Evolutionary conservation across 2,329 filamentous ascomycete genomes (phyloP).

Genomic region (Sporothrix pseudoabietina): DNA sequence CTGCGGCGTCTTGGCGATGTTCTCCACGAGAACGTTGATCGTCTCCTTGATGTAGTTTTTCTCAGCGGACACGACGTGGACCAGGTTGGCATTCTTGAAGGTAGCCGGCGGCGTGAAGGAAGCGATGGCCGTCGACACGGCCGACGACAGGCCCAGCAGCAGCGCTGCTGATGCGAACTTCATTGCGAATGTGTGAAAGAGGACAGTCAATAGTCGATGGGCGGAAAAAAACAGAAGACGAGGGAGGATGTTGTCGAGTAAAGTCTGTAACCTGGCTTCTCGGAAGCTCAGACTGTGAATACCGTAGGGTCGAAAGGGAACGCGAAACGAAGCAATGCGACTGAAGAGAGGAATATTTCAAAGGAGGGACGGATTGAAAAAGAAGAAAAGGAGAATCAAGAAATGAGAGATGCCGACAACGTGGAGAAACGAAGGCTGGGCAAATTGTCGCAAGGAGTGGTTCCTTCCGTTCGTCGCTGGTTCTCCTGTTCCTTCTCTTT

Average conservation of each 20-base stretch:
- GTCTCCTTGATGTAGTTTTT: slow-evolving; percentile 89
- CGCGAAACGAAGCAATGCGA: neutral
- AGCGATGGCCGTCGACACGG: slow-evolving; percentile 48
- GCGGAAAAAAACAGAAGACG: slow-evolving; percentile 15
- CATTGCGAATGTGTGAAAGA: slow-evolving; percentile 43
- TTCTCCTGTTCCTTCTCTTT: neutral
- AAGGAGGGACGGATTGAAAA: slow-evolving; percentile 17
- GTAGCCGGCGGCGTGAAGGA: slow-evolving; percentile 83
- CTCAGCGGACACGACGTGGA: slow-evolving; percentile 87
- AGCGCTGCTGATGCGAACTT: slow-evolving; percentile 53
- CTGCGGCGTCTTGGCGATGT: slow-evolving; percentile 75
- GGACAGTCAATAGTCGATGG: slow-evolving; percentile 4
- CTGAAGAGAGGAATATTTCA: neutral
- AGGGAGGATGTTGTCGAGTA: slow-evolving; percentile 30
- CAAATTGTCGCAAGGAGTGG: slow-evolving; percentile 9
- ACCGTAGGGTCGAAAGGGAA: neutral
- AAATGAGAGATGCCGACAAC: slow-evolving; percentile 14
- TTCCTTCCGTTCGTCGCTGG: neutral
- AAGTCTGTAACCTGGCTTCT: slow-evolving; percentile 34
- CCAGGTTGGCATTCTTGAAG: slow-evolving; percentile 91
- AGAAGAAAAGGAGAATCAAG: neutral
- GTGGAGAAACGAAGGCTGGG: neutral
- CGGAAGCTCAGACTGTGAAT: slow-evolving; percentile 10
- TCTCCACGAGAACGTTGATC: slow-evolving; percentile 93
- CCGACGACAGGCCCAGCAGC: slow-evolving; percentile 58